phyloP scores from a whole-genome alignment of 2,329 filamentous ascomycete genomes.

The Neofusicoccum sp. region DNA sequence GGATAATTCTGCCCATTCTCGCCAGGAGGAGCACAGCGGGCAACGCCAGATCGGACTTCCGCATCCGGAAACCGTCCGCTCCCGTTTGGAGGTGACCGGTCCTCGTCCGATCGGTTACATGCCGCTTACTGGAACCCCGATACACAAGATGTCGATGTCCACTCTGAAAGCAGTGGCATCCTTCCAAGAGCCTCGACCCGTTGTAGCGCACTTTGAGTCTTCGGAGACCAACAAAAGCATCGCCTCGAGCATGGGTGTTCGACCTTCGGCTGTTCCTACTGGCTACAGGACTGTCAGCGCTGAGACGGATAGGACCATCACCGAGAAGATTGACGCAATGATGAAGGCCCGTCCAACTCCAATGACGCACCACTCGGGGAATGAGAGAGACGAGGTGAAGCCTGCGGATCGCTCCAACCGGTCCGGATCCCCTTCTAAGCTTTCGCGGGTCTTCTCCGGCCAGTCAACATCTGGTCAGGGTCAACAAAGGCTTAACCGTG shows the following conservation, averaged over 20 bases:
- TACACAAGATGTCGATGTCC: neutral
- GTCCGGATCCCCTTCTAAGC: slow-evolving; percentile 24
- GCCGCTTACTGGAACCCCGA: neutral
- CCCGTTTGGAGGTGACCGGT: neutral
- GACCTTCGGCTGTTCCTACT: neutral
- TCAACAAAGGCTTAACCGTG: slow-evolving; percentile 28
- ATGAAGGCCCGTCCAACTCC: neutral
- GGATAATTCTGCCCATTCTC: neutral
- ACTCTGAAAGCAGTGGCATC: slow-evolving; percentile 1
- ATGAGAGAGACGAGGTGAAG: slow-evolving; percentile 7
- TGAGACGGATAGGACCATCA: neutral
- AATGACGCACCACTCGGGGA: slow-evolving; percentile 14
- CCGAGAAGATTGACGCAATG: neutral
- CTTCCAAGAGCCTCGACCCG: neutral
- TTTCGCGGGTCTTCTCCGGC: slow-evolving; percentile 23
- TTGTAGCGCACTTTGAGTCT: neutral
- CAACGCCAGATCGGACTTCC: slow-evolving; percentile 1
- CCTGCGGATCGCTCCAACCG: neutral
- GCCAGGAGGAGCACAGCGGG: neutral
- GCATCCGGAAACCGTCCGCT: neutral
- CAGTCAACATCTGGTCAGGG: slow-evolving; percentile 22
- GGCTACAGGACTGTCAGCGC: neutral
- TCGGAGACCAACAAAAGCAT: slow-evolving; percentile 13
- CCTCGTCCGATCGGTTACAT: neutral
- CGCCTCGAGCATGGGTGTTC: slow-evolving; percentile 7